Conservation (phyloP, 2,329 filamentous ascomycete species). For the Fusarium oxysporum region DNA sequence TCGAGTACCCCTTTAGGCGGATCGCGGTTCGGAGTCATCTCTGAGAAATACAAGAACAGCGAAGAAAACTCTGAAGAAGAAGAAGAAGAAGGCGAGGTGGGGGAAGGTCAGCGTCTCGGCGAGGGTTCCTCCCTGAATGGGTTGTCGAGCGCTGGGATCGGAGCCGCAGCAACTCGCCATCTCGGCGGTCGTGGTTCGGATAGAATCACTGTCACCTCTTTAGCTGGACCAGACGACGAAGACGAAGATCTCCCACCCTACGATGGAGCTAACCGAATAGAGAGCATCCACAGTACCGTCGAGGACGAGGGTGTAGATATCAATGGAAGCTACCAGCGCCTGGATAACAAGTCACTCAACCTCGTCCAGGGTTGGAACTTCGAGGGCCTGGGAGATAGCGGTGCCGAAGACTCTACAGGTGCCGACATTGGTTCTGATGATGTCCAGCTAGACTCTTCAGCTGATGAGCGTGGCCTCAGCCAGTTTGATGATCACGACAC, state of each 20-base stretch:
- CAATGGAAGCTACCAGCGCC: slow-evolving; percentile 48
- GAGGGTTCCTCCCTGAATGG: slow-evolving; percentile 85
- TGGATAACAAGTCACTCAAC: slow-evolving; percentile 47
- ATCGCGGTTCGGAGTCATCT: slow-evolving; percentile 76
- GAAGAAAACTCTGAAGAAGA: slow-evolving; percentile 59
- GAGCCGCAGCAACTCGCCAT: slow-evolving; percentile 80
- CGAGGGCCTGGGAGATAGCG: slow-evolving; percentile 50
- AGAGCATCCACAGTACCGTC: slow-evolving; percentile 56
- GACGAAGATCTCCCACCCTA: slow-evolving; percentile 52
- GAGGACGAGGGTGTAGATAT: slow-evolving; percentile 63
- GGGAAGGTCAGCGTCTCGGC: slow-evolving; percentile 90
- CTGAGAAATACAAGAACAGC: slow-evolving; percentile 70
- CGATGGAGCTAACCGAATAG: slow-evolving; percentile 36
- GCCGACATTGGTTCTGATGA: slow-evolving; percentile 58
- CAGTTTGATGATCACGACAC: slow-evolving; percentile 47
- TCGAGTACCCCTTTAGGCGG: slow-evolving; percentile 83
- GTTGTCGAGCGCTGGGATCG: slow-evolving; percentile 88
- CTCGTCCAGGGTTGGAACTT: slow-evolving; percentile 62
- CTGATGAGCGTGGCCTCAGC: slow-evolving; percentile 48
- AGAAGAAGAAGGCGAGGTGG: slow-evolving; percentile 62
- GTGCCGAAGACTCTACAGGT: slow-evolving; percentile 47
- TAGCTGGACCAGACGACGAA: slow-evolving; percentile 44
- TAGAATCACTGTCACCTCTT: slow-evolving; percentile 51
- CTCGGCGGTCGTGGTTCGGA: slow-evolving; percentile 68
- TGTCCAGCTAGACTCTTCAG: slow-evolving; percentile 56